Percentiles rank a stretch among this genome's conserved stretches.
Evolutionary conservation across 176 grass and related monocot species (phyloP).

Genomic region (Aegilops sharonensis): DNA sequence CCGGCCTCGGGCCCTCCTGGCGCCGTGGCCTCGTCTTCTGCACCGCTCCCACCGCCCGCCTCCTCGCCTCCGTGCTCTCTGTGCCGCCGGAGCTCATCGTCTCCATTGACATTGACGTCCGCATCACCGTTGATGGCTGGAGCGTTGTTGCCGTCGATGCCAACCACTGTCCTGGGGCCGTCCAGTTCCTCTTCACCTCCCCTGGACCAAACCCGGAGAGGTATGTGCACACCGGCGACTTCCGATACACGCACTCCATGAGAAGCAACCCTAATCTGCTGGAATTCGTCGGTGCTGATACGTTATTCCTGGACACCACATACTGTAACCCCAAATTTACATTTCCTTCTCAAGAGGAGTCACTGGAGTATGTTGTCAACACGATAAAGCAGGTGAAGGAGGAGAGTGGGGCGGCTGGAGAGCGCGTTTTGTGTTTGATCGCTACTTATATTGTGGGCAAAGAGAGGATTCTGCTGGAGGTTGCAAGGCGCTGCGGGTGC

Average conservation of each 20-base stretch:
- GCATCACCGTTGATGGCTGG: conserved; percentile 62
- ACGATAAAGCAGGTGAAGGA: conserved; percentile 55
- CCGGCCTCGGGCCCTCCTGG: conserved; percentile 67
- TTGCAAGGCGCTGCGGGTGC: conserved; percentile 61
- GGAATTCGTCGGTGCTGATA: conserved; percentile 69
- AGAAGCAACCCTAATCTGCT: conserved; percentile 52
- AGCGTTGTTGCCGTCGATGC: conserved; percentile 59
- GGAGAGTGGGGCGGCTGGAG: conserved; percentile 38
- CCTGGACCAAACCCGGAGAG: conserved; percentile 38
- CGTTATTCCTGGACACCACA: conserved; percentile 83
- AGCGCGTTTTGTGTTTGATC: conserved; percentile 64
- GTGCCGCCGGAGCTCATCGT: conserved; percentile 64
- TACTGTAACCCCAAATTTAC: conserved; percentile 89
- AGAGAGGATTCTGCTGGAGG: conserved; percentile 92
- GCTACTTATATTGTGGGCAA: conserved; percentile 87
- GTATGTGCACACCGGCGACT: conserved; percentile 85
- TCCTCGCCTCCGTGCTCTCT: conserved; percentile 56
- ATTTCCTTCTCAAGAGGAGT: conserved; percentile 78
- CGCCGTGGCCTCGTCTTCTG: conserved; percentile 78
- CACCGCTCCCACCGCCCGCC: conserved; percentile 58
- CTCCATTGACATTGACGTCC: conserved; percentile 42
- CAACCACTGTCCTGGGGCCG: conserved; percentile 91
- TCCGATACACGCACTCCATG: conserved; percentile 71
- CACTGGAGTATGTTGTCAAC: conserved; percentile 66
- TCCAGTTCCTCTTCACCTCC: conserved; percentile 78